phyloP scores from a whole-genome alignment of 208 protist genomes.

The Trypanosoma cruzi region DNA sequence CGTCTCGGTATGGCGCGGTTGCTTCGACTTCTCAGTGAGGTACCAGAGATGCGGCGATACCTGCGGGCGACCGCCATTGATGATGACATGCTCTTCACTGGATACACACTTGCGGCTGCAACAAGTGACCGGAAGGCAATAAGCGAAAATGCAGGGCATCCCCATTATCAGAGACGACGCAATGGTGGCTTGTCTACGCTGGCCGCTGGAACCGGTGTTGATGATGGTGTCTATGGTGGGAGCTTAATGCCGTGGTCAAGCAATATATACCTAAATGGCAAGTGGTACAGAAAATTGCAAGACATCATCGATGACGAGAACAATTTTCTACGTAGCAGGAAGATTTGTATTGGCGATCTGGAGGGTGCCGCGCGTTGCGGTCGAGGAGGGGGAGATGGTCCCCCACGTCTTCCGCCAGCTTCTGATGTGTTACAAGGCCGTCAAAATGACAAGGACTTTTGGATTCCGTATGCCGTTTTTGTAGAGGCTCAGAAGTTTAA shows the following conservation, averaged over 20 bases:
- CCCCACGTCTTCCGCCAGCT: conserved; percentile 35
- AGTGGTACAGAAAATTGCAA: conserved; percentile 69
- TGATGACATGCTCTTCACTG: conserved; percentile 68
- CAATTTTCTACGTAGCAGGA: conserved; percentile 58
- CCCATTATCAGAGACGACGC: conserved; percentile 8
- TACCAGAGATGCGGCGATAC: conserved; percentile 65
- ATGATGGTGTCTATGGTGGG: conserved; percentile 83
- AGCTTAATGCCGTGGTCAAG: conserved; percentile 56
- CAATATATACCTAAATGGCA: conserved; percentile 85
- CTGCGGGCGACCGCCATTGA: conserved; percentile 54
- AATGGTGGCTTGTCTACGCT: conserved; percentile 1
- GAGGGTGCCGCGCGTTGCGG: conserved; percentile 54
- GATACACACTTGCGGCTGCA: conserved; percentile 6
- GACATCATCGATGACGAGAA: conserved; percentile 74
- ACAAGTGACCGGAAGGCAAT: background rate
- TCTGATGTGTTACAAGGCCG: conserved; percentile 77
- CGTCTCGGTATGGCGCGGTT: conserved; percentile 76
- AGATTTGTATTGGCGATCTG: conserved; percentile 67
- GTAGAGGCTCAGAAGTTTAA: conserved; percentile 84
- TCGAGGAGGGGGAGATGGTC: conserved; percentile 32
- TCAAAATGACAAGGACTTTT: conserved; percentile 79
- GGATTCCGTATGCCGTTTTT: conserved; percentile 83
- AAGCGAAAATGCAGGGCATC: background rate
- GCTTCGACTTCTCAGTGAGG: conserved; percentile 66
- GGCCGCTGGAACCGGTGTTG: conserved; percentile 56